Evolutionary conservation across 2,329 filamentous ascomycete genomes (phyloP), one percentile per base, ranked within the genome.

Genomic region (Westerdykella ornata): DNA sequence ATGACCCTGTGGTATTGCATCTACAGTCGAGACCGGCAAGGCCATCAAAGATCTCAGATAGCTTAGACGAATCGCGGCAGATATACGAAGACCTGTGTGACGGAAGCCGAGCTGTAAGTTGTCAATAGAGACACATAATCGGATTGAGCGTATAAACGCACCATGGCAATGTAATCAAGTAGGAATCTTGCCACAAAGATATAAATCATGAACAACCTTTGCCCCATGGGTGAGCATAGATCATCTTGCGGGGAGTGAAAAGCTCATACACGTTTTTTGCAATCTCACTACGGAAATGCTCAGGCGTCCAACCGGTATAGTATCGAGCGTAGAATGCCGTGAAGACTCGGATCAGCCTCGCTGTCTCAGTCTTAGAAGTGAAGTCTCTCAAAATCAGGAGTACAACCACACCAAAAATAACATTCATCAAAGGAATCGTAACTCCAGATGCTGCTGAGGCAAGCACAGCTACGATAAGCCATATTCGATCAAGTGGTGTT

Each of bases 171-270:
- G 46, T 80, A 80, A 0, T 69, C 72, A n/a, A 79, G 58, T 3
- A 66, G 49, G 30, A 80, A 74, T 41, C 76, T 76, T 12, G 62
- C 76, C 15, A 77, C 62, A 45, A 80, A 80, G 1, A 81, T 65
- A 51, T 78, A 80, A 12, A 80, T 63, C 45, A 80, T 77, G 47
- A 71, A 76, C n/a, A 77, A 54, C 5, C 75, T 78, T 18, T 5
- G 7, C 35, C 7, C 8, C 3, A 9, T 2, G 7, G 16, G 18
- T 37, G 22, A 33, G 36, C 38, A 17, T n/a, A 16, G 5, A 20
- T 12, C 9, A 34, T 2, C 11, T 12, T 20, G 14, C 30, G 32
- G 12, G 39, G 26, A 18, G 8, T 26, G 8, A 26, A 11, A 26
- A 13, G 60, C 66, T 36, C 34, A 11, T 60, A 66, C 66, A 65